Conservation (phyloP, 257 asterid species). For the Jasminum sambac region DNA sequence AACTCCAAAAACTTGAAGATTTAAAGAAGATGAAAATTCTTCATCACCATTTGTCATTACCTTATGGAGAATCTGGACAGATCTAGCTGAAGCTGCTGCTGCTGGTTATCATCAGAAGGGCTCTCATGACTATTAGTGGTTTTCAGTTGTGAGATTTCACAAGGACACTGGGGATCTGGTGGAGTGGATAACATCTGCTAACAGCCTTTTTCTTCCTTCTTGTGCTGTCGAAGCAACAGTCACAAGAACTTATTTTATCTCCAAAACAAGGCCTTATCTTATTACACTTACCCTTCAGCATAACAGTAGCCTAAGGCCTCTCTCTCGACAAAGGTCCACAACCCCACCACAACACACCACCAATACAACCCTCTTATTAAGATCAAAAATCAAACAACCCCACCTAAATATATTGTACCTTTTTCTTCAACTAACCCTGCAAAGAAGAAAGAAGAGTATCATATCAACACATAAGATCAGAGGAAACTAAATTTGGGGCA, state of each 20-base stretch:
- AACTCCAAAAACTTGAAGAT: slow-evolving; percentile 10
- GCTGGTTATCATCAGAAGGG: slow-evolving; percentile 42
- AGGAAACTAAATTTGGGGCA: slow-evolving; percentile 15
- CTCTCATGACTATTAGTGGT: slow-evolving; percentile 48
- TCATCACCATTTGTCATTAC: slow-evolving; percentile 31
- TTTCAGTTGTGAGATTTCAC: slow-evolving; percentile 55
- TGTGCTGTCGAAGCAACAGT: slow-evolving; percentile 80
- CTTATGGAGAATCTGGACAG: slow-evolving; percentile 91
- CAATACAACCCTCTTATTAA: slow-evolving; percentile 22
- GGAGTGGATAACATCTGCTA: slow-evolving; percentile 98
- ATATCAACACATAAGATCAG: slow-evolving; percentile 33
- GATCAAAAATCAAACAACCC: slow-evolving; percentile 46
- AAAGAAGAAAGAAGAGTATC: slow-evolving; percentile 16
- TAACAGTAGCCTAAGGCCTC: slow-evolving; percentile 58
- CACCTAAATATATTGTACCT: slow-evolving; percentile 36
- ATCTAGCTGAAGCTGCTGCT: slow-evolving; percentile 50
- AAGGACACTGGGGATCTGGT: slow-evolving; percentile 62
- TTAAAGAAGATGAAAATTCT: slow-evolving; percentile 2
- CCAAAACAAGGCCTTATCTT: slow-evolving; percentile 39
- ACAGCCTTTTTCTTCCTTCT: slow-evolving; percentile 53
- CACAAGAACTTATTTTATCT: slow-evolving; percentile 60
- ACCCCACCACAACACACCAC: slow-evolving; percentile 44
- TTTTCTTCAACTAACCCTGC: slow-evolving; percentile 41
- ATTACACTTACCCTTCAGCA: slow-evolving; percentile 53
- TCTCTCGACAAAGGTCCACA: slow-evolving; percentile 28